phyloP scores from a whole-genome alignment of 2,329 filamentous ascomycete genomes.

The Penicillium sp. region DNA sequence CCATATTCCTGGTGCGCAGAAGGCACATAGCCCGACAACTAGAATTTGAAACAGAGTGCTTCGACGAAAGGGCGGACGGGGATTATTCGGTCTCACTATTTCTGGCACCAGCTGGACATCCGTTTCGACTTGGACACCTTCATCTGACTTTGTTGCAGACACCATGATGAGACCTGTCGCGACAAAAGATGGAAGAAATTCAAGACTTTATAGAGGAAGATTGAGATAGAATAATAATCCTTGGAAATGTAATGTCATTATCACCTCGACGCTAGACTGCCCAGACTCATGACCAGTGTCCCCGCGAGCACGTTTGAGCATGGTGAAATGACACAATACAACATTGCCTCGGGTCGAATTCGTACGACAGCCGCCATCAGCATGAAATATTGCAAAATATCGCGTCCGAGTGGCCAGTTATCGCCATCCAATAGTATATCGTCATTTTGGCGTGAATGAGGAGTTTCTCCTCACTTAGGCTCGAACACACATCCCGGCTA shows the following conservation, averaged over 20 bases:
- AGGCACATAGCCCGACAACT: constrained; percentile 47
- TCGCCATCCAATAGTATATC: constrained; percentile 1
- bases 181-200: not conserved
- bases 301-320: constrained; percentile 15
- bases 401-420: not conserved
- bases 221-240: not conserved
- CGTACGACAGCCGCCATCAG: not conserved
- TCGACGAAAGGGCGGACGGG: constrained; percentile 10
- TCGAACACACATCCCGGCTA: constrained; percentile 1
- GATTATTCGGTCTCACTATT: not conserved
- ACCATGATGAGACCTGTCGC: not conserved
- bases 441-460: constrained; percentile 5
- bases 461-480: constrained; percentile 1
- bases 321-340: constrained; percentile 12
- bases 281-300: not conserved
- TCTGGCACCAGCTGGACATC: not conserved
- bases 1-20: constrained; percentile 50
- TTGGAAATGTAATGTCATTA: not conserved
- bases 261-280: not conserved
- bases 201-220: not conserved
- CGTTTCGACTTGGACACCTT: not conserved
- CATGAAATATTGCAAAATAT: not conserved
- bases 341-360: not conserved
- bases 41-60: constrained; percentile 43
- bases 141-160: not conserved